Evolutionary conservation across 1,284 basidiomycete genomes (phyloP), one percentile per base, ranked within the genome.

Genomic region (Puccinia polysora): DNA sequence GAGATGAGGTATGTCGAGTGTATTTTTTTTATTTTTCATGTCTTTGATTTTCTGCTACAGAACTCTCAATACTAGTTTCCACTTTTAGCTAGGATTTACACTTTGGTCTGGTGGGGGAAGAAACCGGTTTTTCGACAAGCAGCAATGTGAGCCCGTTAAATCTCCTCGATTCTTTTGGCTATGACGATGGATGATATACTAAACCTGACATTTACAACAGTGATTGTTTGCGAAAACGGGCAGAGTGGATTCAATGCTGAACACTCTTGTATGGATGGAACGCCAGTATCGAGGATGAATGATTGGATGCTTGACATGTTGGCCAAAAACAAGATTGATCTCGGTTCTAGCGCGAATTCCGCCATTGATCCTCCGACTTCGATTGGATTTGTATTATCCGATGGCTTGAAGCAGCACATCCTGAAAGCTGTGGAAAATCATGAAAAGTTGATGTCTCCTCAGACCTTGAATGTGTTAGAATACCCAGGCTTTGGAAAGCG

Each of bases 41-140:
- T n/a, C n/a, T n/a, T n/a, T n/a, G n/a, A n/a, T n/a, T n/a, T n/a
- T n/a, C n/a, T n/a, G n/a, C n/a, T n/a, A n/a, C n/a, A n/a, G n/a
- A n/a, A 56, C 45, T 38, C 18, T 25, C 12, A 18, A 56, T 1
- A 20, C n/a, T 25, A 3, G 10, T 40, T 58, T 30, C 4, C 18
- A 20, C 10, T 2, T 28, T 18, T 38, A 71, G 68, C 38, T 71
- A 7, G 68, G 45, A 49, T 90, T 90, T 88, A 83, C 82, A 25
- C 86, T 88, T 74, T 98, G 95, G 95, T 88, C 89, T 32, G 95
- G 95, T 52, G 87, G 96, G 76, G 93, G 91, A 50, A 84, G 87
- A 75, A 97, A 97, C 81, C 84, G 95, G 74, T 99, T 90, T 85
- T 97, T 89, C 80, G 96, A 98, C 84, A 98, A 98, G 82, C 95